phyloP scores from a whole-genome alignment of 352 stramenopile genomes.

The Globisporangium abappressorium region DNA sequence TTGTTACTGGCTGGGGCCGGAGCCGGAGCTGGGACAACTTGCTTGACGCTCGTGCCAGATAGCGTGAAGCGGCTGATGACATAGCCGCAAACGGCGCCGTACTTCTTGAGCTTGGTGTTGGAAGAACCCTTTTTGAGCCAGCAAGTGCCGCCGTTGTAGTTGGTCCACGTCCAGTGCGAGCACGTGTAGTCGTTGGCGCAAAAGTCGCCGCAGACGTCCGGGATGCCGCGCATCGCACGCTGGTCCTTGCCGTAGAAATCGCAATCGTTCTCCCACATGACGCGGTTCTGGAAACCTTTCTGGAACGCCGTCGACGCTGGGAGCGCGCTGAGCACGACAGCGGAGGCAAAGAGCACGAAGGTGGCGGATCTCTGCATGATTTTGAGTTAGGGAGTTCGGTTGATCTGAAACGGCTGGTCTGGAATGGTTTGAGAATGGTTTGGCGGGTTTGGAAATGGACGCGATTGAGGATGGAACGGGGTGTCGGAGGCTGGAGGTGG shows the following conservation, averaged over 20 bases:
- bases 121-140: constrained; percentile 42
- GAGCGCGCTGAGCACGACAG: constrained; percentile 4
- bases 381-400: not conserved
- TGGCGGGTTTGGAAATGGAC: not conserved
- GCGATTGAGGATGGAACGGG: not conserved
- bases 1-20: constrained; percentile 18
- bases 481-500: not conserved
- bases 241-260: constrained; percentile 38
- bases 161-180: constrained; percentile 61
- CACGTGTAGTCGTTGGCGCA: constrained; percentile 37
- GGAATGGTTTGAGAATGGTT: not conserved
- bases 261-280: constrained; percentile 49
- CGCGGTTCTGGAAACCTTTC: constrained; percentile 29
- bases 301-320: constrained; percentile 20
- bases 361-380: constrained; percentile 20
- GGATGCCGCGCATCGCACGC: constrained; percentile 24
- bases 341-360: constrained; percentile 14
- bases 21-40: not conserved
- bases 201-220: constrained; percentile 35
- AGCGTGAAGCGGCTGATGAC: constrained; percentile 22
- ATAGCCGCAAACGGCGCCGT: constrained; percentile 35
- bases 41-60: not conserved
- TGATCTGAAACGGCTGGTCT: not conserved
- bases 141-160: constrained; percentile 50
- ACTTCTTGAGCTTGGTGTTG: constrained; percentile 2